These are phyloP conservation scores for Coniosporium apollinis DNA, from an alignment of 495 filamentous ascomycete genomes.

Conservation along the genomic window DNA sequence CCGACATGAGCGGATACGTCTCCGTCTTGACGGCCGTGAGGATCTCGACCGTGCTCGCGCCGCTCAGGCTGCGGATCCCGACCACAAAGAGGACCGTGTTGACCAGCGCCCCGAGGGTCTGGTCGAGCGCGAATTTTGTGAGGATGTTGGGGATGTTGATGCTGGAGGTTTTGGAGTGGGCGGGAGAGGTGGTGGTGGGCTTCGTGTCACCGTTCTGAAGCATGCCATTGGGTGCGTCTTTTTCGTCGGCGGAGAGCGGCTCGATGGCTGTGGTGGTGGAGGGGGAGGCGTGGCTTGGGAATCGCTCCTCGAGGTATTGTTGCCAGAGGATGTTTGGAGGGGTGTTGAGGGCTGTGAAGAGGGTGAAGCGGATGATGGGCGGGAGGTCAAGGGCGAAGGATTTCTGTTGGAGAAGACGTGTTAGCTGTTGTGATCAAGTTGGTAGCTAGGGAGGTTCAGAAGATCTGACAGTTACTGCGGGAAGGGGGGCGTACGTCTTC, in stretches of 20 bases:
- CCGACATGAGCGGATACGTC: constrained; percentile 52
- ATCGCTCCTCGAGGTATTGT: constrained; percentile 35
- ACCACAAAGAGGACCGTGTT: constrained; percentile 67
- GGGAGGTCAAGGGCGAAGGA: constrained; percentile 38
- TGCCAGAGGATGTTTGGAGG: constrained; percentile 88
- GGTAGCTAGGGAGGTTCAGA: not conserved
- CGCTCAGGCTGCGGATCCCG: constrained; percentile 34
- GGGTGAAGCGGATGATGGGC: constrained; percentile 59
- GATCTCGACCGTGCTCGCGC: constrained; percentile 4
- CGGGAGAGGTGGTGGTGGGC: not conserved
- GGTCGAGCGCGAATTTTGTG: constrained; percentile 72
- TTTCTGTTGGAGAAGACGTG: constrained; percentile 25
- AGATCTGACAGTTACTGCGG: not conserved
- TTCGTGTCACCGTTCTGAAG: not conserved
- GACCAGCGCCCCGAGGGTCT: constrained; percentile 52
- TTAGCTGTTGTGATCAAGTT: not conserved
- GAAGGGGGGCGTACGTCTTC: constrained; percentile 32
- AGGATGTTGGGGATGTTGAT: constrained; percentile 48
- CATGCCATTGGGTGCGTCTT: not conserved
- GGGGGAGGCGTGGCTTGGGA: constrained; percentile 30
- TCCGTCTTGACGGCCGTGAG: constrained; percentile 24
- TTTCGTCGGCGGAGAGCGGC: not conserved
- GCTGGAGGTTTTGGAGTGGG: not conserved
- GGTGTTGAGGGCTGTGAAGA: constrained; percentile 57
- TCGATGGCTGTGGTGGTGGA: not conserved